Conservation (phyloP, 768 basidiomycete species). For the Trametes cubensis region DNA sequence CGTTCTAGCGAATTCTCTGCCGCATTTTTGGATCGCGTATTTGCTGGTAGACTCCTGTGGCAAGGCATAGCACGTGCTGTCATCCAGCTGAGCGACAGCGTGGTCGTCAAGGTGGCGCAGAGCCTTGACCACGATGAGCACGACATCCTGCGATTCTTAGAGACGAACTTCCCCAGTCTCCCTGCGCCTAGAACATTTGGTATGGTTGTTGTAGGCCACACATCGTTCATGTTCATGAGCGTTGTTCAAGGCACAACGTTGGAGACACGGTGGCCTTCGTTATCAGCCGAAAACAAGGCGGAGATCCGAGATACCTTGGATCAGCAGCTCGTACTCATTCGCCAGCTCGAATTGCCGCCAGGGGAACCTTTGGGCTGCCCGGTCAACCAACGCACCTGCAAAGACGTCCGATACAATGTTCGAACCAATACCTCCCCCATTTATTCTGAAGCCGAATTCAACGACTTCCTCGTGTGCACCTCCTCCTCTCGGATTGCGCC, state of each 20-base stretch:
- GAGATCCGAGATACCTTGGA: slow-evolving; percentile 11
- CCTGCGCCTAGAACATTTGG: slow-evolving; percentile 7
- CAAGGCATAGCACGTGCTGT: no score
- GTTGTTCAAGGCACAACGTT: slow-evolving; percentile 23
- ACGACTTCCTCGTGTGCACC: slow-evolving; percentile 22
- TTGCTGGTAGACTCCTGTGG: no score
- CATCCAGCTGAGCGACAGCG: no score
- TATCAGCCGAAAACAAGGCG: slow-evolving; percentile 11
- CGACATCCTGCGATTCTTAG: slow-evolving; percentile 18
- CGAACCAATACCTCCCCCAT: slow-evolving; percentile 16
- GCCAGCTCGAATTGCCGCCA: background rate
- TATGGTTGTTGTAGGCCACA: background rate
- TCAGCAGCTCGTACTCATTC: background rate
- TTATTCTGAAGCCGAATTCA: slow-evolving; percentile 17
- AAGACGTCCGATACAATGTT: slow-evolving; percentile 13
- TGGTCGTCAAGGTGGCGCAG: no score
- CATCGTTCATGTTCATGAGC: slow-evolving; percentile 22
- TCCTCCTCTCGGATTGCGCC: slow-evolving; percentile 8
- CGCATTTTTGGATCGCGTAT: no score
- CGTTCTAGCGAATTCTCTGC: no score
- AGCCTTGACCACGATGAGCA: slow-evolving; percentile 23
- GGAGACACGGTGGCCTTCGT: slow-evolving; percentile 23
- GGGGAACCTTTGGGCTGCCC: slow-evolving; percentile 18
- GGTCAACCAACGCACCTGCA: slow-evolving; percentile 12
- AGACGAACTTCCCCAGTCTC: background rate